Base-by-base conservation (phyloP, 2,329 filamentous ascomycete species). In the Sporothrix brunneoviolacea region DNA sequence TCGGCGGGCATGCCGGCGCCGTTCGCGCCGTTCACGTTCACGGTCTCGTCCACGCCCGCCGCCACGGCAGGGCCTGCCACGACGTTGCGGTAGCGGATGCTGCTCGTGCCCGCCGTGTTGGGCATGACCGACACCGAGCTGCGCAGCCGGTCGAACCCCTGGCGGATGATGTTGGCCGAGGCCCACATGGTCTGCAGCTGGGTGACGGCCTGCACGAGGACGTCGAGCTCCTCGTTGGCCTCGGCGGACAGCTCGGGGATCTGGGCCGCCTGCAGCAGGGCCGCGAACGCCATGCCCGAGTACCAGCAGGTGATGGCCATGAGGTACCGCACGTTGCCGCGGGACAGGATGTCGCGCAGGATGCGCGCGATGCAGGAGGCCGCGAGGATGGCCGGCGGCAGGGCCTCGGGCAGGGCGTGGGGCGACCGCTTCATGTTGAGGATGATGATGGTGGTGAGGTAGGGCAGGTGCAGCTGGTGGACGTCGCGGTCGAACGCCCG, bases 231-330 rank as follows among this genome's bases (percentile, higher is more conserved):
- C 19, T 39, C 37, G 30, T 49, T 42, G n/a, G 46, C 46, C 18
- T 35, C 37, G n/a, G 30, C 46, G 5, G 46, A 38, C 8, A 49
- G 46, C 38, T 42, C 38, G 9, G 36, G 46, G 16, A 37, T 32
- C 18, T 32, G 46, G 3, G 27, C 19, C 6, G 37, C 46, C n/a
- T 42, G 38, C 1, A 49, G 38, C 15, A 49, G 38, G 1, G 46
- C 46, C 2, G 36, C 28, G 28, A 49, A 42, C 8, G 46, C 37
- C 46, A 49, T 42, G 28, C 36, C 38, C 13, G 38, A 36, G 38
- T 42, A 49, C 46, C 46, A 49, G 38, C 46, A 41, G 21, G 46
- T 42, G 8, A 49, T 39, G 16, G 38, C 46, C 46, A 42, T 41
- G 37, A 49, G 46, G 28, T 36, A 49, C 15, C 46, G 46, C 8